phyloP scores from a whole-genome alignment of 2,329 filamentous ascomycete genomes.

The Fusarium ramigenum region DNA sequence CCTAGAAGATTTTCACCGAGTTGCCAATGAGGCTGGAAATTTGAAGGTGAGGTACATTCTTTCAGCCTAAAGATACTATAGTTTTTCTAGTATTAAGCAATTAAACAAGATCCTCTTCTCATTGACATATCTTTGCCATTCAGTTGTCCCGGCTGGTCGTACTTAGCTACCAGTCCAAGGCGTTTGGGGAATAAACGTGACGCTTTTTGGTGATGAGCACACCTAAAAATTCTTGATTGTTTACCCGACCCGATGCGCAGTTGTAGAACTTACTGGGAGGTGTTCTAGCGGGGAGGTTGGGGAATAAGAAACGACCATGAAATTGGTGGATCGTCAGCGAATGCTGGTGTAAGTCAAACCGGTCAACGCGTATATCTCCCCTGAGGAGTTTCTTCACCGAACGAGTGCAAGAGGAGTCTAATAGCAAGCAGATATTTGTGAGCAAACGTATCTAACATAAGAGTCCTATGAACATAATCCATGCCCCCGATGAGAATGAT shows the following conservation, averaged over 20 bases:
- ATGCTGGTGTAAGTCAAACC: not conserved
- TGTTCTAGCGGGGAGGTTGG: not conserved
- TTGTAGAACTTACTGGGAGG: not conserved
- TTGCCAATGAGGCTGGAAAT: constrained; percentile 74
- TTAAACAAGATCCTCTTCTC: not conserved
- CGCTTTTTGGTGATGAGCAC: too few relatives aligned
- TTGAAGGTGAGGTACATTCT: constrained; percentile 85
- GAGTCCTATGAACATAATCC: constrained; percentile 29
- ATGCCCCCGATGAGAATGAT: constrained; percentile 10
- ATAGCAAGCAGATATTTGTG: constrained; percentile 20
- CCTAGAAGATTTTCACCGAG: constrained; percentile 83
- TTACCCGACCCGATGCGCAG: too few relatives aligned
- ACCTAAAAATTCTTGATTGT: too few relatives aligned
- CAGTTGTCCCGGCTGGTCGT: too few relatives aligned
- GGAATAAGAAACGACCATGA: not conserved
- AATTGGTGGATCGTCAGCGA: not conserved
- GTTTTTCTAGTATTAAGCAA: not conserved
- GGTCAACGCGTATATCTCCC: not conserved
- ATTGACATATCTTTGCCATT: not conserved
- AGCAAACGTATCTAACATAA: constrained; percentile 33
- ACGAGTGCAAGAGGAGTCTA: not conserved
- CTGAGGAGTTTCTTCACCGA: not conserved
- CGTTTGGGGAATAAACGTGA: too few relatives aligned
- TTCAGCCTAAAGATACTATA: not conserved
- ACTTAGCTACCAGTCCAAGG: not conserved